Evolutionary conservation across 2,329 filamentous ascomycete genomes (phyloP).

Genomic region (Ophiocordyceps sinensis): DNA sequence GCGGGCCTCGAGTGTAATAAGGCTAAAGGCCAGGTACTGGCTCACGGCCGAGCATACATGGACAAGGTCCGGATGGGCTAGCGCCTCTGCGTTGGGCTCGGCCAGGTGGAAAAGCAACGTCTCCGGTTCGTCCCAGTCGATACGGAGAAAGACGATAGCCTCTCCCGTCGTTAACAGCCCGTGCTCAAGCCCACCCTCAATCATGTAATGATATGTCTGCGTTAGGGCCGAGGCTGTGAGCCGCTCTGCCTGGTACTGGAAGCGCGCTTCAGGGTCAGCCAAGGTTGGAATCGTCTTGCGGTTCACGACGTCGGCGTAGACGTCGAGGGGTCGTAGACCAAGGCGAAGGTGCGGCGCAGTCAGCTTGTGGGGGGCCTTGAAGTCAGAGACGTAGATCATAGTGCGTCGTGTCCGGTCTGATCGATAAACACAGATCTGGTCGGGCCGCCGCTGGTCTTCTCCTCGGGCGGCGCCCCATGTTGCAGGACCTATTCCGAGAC

Average conservation of each 20-base stretch:
- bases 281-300: conserved; percentile 11
- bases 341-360: conserved; percentile 23
- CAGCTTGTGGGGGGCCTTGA: conserved; percentile 8
- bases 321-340: conserved; percentile 26
- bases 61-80: conserved; percentile 7
- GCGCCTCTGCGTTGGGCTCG: conserved; percentile 12
- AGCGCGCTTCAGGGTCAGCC: conserved; percentile 3
- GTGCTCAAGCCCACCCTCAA: conserved; percentile 27
- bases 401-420: too few species aligned
- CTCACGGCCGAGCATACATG: conserved; percentile 11
- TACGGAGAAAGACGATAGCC: conserved; percentile 26
- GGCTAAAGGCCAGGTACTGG: conserved; percentile 10
- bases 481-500: background rate
- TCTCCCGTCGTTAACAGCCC: conserved; percentile 28
- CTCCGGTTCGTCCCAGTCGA: conserved; percentile 13
- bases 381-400: too few species aligned
- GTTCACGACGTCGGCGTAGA: conserved; percentile 20
- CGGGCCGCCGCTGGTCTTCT: conserved; percentile 10
- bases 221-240: conserved; percentile 27
- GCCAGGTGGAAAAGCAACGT: conserved; percentile 10
- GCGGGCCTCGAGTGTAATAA: background rate
- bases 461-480: too few species aligned
- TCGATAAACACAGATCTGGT: conserved; percentile 11
- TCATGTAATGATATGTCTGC: conserved; percentile 35
- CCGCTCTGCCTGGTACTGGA: conserved; percentile 18